Percentiles rank a stretch among this genome's conserved stretches.
Conservation (phyloP, 129 eudicot genomes). For the Centella asiatica region DNA sequence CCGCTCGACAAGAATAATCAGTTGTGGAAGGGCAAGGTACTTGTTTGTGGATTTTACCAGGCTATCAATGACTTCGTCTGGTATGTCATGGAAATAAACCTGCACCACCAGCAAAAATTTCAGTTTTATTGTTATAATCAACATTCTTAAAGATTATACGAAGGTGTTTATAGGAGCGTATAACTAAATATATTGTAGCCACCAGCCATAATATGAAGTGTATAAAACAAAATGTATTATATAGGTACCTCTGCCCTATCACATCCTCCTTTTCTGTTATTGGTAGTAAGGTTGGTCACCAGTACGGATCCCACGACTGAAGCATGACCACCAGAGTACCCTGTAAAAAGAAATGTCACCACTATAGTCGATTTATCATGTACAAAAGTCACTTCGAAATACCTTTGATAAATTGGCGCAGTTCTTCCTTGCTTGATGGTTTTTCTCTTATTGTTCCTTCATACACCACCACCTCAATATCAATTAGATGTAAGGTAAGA, state of each 20-base stretch:
- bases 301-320: slow-evolving; percentile 84
- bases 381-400: slow-evolving; percentile 13
- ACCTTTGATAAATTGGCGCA: slow-evolving; percentile 84
- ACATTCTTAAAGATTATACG: neutral
- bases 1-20: slow-evolving; percentile 6
- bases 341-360: slow-evolving; percentile 25
- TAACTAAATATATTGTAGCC: neutral
- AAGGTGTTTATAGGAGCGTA: neutral
- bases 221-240: neutral
- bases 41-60: slow-evolving; percentile 44
- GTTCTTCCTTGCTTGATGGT: slow-evolving; percentile 88
- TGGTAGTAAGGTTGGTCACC: slow-evolving; percentile 67
- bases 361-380: slow-evolving; percentile 2
- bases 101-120: slow-evolving; percentile 29
- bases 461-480: slow-evolving; percentile 88
- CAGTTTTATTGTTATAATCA: neutral
- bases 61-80: slow-evolving; percentile 65
- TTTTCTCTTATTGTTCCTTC: slow-evolving; percentile 86
- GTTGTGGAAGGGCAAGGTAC: neutral
- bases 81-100: slow-evolving; percentile 90
- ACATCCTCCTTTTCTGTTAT: slow-evolving; percentile 66
- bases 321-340: slow-evolving; percentile 81
- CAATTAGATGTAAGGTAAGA: slow-evolving; percentile 47
- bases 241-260: slow-evolving; percentile 71
- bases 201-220: neutral